These are phyloP conservation scores for Ramaria rubella DNA, from an alignment of 768 basidiomycete species.

Conservation along the genomic window DNA sequence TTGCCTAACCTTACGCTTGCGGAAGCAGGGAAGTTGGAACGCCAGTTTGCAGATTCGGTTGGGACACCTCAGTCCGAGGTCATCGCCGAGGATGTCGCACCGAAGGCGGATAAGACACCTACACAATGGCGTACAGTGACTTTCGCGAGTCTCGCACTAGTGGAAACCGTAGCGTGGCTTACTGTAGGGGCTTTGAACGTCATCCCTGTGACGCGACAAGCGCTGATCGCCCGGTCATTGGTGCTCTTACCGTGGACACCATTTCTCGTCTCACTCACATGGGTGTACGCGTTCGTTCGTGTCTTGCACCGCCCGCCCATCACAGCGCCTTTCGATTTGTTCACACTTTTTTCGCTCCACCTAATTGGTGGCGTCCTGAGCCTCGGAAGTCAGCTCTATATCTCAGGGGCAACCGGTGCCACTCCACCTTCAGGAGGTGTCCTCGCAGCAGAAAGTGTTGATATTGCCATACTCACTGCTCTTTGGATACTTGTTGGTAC, in stretches of 20 bases:
- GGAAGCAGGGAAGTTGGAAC: background rate
- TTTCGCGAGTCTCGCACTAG: conserved; percentile 14
- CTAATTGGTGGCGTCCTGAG: conserved; percentile 13
- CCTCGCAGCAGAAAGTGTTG: background rate
- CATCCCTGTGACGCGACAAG: background rate
- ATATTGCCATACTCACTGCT: background rate
- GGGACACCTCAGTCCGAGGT: background rate
- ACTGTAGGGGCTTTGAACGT: conserved; percentile 11
- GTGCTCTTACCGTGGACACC: conserved; percentile 3
- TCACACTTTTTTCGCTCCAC: conserved; percentile 17
- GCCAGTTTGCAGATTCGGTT: conserved; percentile 1
- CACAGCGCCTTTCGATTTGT: conserved; percentile 18
- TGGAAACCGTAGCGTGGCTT: conserved; percentile 17
- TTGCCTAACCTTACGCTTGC: conserved; percentile 1
- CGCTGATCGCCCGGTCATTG: background rate
- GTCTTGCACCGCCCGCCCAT: conserved; percentile 14
- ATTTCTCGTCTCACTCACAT: conserved; percentile 18
- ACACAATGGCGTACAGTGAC: conserved; percentile 14
- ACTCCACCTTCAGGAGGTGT: background rate
- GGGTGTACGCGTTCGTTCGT: conserved; percentile 17
- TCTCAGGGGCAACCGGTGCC: background rate
- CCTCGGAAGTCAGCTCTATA: conserved; percentile 14
- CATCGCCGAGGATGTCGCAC: background rate
- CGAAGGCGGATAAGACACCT: background rate
- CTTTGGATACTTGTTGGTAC: background rate